Evolutionary conservation across 2,329 filamentous ascomycete genomes (phyloP).

Genomic region (Hymenoscyphus fraxineus): DNA sequence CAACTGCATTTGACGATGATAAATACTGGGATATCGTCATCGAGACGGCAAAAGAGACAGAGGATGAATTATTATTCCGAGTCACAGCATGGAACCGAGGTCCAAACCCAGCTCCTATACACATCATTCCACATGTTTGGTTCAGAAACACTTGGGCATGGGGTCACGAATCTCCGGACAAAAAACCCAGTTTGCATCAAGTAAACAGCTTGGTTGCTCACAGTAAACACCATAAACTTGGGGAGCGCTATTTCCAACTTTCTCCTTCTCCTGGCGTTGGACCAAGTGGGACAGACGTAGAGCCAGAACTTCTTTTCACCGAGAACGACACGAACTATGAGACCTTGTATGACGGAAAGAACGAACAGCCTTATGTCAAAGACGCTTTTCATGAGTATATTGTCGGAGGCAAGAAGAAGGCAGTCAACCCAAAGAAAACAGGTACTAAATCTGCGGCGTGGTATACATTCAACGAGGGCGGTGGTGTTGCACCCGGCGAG

Average conservation of each 20-base stretch:
- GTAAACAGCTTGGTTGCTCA: slow-evolving; percentile 64
- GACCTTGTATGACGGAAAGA: slow-evolving; percentile 70
- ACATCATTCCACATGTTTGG: slow-evolving; percentile 93
- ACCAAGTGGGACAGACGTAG: slow-evolving; percentile 72
- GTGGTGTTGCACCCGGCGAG: slow-evolving; percentile 83
- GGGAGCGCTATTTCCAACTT: slow-evolving; percentile 76
- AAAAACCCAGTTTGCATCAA: slow-evolving; percentile 75
- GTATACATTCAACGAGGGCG: slow-evolving; percentile 87
- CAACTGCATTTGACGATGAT: slow-evolving; percentile 81
- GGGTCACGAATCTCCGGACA: slow-evolving; percentile 71
- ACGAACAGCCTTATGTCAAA: slow-evolving; percentile 82
- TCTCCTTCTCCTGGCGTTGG: slow-evolving; percentile 88
- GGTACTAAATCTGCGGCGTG: slow-evolving; percentile 90
- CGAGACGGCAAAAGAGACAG: slow-evolving; percentile 90
- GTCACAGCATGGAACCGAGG: slow-evolving; percentile 96
- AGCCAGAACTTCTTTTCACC: slow-evolving; percentile 84
- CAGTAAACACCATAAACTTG: slow-evolving; percentile 75
- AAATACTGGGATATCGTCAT: slow-evolving; percentile 97
- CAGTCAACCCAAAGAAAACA: slow-evolving; percentile 72
- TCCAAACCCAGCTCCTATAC: slow-evolving; percentile 81
- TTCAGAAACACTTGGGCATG: slow-evolving; percentile 97
- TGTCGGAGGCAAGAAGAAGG: slow-evolving; percentile 73
- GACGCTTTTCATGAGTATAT: slow-evolving; percentile 91
- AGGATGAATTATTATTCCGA: slow-evolving; percentile 89
- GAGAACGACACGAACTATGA: slow-evolving; percentile 93